A percentile compares a stretch with the other conserved stretches of the same genome.
phyloP scores from a whole-genome alignment of 1,284 basidiomycete genomes.

The Moniliophthora roreri region DNA sequence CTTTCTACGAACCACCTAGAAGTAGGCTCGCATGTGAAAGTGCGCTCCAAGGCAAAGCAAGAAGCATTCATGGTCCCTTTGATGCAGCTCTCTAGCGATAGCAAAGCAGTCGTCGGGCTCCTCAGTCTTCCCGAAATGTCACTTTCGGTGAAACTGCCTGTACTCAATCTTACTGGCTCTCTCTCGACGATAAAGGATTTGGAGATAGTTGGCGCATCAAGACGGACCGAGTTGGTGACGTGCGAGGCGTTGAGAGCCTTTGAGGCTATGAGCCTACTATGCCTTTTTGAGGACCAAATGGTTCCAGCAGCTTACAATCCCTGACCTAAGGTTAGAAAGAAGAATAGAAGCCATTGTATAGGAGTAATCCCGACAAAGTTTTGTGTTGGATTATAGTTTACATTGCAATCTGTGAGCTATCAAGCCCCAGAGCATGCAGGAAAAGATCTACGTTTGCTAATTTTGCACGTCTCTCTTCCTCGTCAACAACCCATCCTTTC shows the following conservation, averaged over 20 bases:
- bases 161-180: constrained; percentile 68
- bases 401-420: constrained; percentile 78
- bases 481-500: constrained; percentile 70
- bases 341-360: constrained; percentile 1
- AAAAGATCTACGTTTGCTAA: constrained; percentile 85
- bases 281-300: background rate
- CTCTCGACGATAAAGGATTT: constrained; percentile 41
- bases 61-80: constrained; percentile 67
- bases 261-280: background rate
- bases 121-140: constrained; percentile 55
- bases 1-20: constrained; percentile 86
- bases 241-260: background rate
- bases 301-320: background rate
- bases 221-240: background rate
- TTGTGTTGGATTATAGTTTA: constrained; percentile 30
- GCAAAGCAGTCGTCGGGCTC: constrained; percentile 31
- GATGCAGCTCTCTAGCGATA: constrained; percentile 43
- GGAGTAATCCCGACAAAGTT: background rate
- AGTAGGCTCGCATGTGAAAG: constrained; percentile 69
- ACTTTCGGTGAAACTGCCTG: constrained; percentile 59
- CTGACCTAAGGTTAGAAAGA: background rate
- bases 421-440: constrained; percentile 81
- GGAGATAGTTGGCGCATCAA: background rate
- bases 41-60: constrained; percentile 55
- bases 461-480: constrained; percentile 68